Base-by-base conservation (phyloP, 495 filamentous ascomycete genomes). In the Talaromyces stipitatus region DNA sequence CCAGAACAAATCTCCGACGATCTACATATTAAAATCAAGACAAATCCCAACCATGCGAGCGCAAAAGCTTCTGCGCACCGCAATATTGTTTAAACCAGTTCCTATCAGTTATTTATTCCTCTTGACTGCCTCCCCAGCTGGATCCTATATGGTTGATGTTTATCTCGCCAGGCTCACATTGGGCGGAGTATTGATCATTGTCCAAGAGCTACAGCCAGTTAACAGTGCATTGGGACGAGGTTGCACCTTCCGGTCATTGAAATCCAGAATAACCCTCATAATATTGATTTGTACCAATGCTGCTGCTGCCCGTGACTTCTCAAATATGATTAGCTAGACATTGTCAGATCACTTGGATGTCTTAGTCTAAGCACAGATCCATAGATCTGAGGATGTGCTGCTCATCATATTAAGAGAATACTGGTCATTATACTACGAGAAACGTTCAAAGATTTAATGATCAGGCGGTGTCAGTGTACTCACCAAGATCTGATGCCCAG, bases 401-500 rank as follows among this genome's bases (percentile, higher is more conserved):
- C n/a, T n/a, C n/a, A n/a, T n/a, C n/a, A n/a, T n/a, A n/a, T n/a
- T n/a, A n/a, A n/a, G n/a, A n/a, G n/a, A n/a, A n/a, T n/a, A n/a
- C n/a, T n/a, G n/a, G n/a, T n/a, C n/a, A n/a, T n/a, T n/a, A n/a
- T n/a, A n/a, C n/a, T n/a, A n/a, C n/a, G n/a, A n/a, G n/a, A n/a
- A n/a, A n/a, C n/a, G n/a, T n/a, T n/a, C n/a, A n/a, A n/a, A n/a
- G n/a, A n/a, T n/a, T n/a, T n/a, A n/a, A n/a, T n/a, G n/a, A n/a
- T n/a, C n/a, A n/a, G n/a, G n/a, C n/a, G n/a, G n/a, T n/a, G n/a
- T n/a, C 16, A 9, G 22, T 50, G 46, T 4, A 50, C 46, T 26
- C 46, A 50, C 46, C 46, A 9, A 50, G 38, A 27, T 62, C 60
- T 4, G 61, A 45, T 3, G 64, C 64, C 63, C 65, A 65, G 30